Evolutionary conservation across 1,284 basidiomycete species (phyloP).

Genomic region (Papiliotrema terrestris): DNA sequence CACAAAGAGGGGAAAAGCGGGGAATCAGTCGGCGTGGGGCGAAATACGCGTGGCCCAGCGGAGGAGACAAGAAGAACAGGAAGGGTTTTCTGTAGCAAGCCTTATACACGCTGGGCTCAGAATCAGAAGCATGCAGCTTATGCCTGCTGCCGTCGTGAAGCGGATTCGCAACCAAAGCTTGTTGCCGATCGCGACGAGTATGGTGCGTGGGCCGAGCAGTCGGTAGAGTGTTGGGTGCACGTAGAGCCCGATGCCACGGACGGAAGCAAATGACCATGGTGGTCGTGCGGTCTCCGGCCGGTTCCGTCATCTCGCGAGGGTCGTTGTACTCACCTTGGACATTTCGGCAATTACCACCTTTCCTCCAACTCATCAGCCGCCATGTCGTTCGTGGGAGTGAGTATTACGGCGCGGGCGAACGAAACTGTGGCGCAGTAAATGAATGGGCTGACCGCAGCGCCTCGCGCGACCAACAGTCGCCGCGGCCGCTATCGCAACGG

Average conservation of each 20-base stretch:
- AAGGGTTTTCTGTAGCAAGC: too few relatives aligned
- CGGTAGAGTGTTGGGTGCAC: neutral
- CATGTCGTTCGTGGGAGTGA: slow-evolving; percentile 3
- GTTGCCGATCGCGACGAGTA: too few relatives aligned
- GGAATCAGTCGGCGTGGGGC: too few relatives aligned
- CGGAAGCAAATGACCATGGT: neutral
- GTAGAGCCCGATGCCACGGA: neutral
- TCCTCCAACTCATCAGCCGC: neutral
- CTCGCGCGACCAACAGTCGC: slow-evolving; percentile 1
- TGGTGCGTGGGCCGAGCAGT: neutral
- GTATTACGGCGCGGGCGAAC: neutral
- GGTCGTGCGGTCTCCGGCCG: neutral
- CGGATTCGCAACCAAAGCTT: too few relatives aligned
- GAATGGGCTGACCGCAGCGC: neutral
- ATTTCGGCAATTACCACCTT: neutral
- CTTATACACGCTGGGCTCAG: too few relatives aligned
- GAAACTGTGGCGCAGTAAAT: neutral
- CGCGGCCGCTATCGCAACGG: neutral
- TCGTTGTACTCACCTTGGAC: neutral
- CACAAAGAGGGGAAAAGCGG: too few relatives aligned
- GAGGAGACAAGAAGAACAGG: too few relatives aligned
- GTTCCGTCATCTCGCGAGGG: neutral
- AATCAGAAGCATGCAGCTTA: too few relatives aligned
- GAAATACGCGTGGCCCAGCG: too few relatives aligned
- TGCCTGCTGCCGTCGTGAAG: too few relatives aligned